phyloP scores from a whole-genome alignment of 768 basidiomycete species.

The Krasilnikovozyma curviuscula region DNA sequence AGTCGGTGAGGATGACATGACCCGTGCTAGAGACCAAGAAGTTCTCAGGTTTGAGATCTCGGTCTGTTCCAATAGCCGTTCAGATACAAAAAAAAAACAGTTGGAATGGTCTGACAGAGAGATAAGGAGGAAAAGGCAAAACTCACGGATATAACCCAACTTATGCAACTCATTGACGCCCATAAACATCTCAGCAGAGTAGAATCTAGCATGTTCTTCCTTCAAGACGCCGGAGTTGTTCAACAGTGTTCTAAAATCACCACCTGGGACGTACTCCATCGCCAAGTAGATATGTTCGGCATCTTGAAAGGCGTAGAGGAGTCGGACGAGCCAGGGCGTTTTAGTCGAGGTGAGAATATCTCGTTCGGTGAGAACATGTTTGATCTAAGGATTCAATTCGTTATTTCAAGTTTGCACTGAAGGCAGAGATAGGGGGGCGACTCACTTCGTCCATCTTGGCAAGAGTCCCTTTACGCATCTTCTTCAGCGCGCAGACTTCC shows the following conservation, averaged over 20 bases:
- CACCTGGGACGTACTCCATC: slow-evolving; percentile 98
- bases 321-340: slow-evolving; percentile 85
- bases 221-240: slow-evolving; percentile 97
- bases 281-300: slow-evolving; percentile 76
- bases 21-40: slow-evolving; percentile 89
- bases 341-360: slow-evolving; percentile 95
- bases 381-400: slow-evolving; percentile 37
- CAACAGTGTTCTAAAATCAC: slow-evolving; percentile 89
- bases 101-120: not conserved
- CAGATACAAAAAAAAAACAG: not conserved
- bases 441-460: slow-evolving; percentile 95
- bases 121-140: not conserved
- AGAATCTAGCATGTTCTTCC: slow-evolving; percentile 90
- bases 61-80: not conserved
- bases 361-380: slow-evolving; percentile 93
- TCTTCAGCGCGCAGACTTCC: slow-evolving; percentile 92
- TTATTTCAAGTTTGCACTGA: not conserved
- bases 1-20: slow-evolving; percentile 90
- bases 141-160: slow-evolving; percentile 75
- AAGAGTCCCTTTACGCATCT: slow-evolving; percentile 83
- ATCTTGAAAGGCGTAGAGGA: slow-evolving; percentile 96
- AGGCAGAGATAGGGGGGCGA: not conserved
- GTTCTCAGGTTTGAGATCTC: slow-evolving; percentile 40
- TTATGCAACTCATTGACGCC: slow-evolving; percentile 87
- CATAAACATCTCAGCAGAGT: slow-evolving; percentile 95